These are phyloP conservation scores for Clonostachys solani DNA, from an alignment of 2,329 filamentous ascomycete genomes.

Conservation along the genomic window DNA sequence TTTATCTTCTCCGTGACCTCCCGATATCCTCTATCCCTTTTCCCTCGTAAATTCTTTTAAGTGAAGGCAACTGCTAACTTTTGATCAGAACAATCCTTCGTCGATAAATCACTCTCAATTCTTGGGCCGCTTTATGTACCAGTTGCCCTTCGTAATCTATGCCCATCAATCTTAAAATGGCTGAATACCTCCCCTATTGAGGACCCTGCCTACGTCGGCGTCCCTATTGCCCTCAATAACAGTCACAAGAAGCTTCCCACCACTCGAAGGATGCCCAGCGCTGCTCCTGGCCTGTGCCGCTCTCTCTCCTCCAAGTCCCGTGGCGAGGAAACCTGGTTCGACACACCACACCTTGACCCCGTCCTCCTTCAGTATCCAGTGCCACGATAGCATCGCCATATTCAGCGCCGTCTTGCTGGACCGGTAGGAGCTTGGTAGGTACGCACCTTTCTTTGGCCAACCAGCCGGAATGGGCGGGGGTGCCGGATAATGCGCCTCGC, in stretches of 20 bases:
- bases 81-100: too few relatives aligned
- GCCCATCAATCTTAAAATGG: constrained; percentile 5
- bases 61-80: too few relatives aligned
- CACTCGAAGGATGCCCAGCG: constrained; percentile 18
- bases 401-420: constrained; percentile 7
- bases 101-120: too few relatives aligned
- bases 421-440: neutral
- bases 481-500: too few relatives aligned
- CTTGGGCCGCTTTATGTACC: too few relatives aligned
- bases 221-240: constrained; percentile 30
- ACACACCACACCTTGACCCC: constrained; percentile 41
- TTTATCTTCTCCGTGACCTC: too few relatives aligned
- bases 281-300: constrained; percentile 1
- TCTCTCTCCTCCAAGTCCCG: constrained; percentile 24
- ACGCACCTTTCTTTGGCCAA: too few relatives aligned
- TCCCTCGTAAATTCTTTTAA: too few relatives aligned
- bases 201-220: constrained; percentile 23
- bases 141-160: too few relatives aligned
- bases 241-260: constrained; percentile 22
- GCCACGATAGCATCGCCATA: constrained; percentile 6
- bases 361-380: constrained; percentile 12
- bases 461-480: too few relatives aligned
- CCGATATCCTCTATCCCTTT: too few relatives aligned
- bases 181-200: constrained; percentile 11
- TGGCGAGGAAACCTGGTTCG: constrained; percentile 38